Evolutionary conservation across 1,284 basidiomycete species (phyloP).

Genomic region (Tilletia indica): DNA sequence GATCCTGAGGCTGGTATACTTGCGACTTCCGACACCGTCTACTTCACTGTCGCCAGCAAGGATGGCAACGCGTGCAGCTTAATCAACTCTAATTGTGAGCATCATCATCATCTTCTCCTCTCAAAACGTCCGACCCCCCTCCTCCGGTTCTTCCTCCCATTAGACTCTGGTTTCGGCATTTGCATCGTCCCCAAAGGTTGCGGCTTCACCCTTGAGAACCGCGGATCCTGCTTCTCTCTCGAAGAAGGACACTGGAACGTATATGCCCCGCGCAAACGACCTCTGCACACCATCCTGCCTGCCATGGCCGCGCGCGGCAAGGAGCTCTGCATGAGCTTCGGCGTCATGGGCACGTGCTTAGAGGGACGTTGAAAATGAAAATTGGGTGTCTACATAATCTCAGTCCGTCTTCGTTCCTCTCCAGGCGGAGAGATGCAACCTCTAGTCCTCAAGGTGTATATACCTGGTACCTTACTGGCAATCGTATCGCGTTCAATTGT

Average conservation of each 20-base stretch:
- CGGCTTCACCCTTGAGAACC: constrained; percentile 93
- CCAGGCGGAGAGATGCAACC: constrained; percentile 80
- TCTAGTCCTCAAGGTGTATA: constrained; percentile 73
- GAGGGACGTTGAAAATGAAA: too few species aligned
- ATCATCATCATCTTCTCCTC: neutral
- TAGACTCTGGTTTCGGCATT: constrained; percentile 59
- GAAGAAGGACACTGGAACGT: constrained; percentile 79
- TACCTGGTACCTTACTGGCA: too few species aligned
- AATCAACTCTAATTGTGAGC: constrained; percentile 83
- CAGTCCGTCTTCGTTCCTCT: neutral
- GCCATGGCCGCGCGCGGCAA: constrained; percentile 77
- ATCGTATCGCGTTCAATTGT: too few species aligned
- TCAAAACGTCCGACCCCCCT: neutral
- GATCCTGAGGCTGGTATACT: constrained; percentile 73
- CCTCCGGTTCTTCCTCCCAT: too few species aligned
- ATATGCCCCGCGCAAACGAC: constrained; percentile 67
- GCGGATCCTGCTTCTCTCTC: constrained; percentile 80
- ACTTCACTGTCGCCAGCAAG: constrained; percentile 69
- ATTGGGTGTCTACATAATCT: neutral
- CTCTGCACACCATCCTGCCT: constrained; percentile 94
- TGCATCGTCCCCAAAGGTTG: constrained; percentile 82
- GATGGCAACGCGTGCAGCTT: constrained; percentile 92
- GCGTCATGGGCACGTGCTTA: constrained; percentile 73
- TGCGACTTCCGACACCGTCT: constrained; percentile 86
- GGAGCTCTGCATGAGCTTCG: constrained; percentile 82